phyloP scores from a whole-genome alignment of 345 rosid species.

The Bruguiera sexangula region DNA sequence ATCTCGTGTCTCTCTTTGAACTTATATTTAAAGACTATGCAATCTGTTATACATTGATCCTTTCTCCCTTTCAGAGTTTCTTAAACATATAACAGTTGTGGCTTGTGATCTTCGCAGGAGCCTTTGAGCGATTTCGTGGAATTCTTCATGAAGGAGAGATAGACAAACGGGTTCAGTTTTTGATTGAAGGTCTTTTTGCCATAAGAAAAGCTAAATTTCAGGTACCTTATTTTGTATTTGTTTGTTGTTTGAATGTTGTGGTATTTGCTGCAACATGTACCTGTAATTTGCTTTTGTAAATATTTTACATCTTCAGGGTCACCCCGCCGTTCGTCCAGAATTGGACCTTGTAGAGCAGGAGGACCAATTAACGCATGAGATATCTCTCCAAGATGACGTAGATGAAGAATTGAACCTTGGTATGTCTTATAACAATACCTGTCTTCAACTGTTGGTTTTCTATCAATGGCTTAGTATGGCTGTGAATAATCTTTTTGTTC shows the following conservation, averaged over 20 bases:
- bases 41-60: not conserved
- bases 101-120: constrained; percentile 46
- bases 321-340: constrained; percentile 93
- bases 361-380: constrained; percentile 80
- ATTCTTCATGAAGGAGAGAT: constrained; percentile 98
- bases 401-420: constrained; percentile 78
- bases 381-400: constrained; percentile 71
- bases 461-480: constrained; percentile 7
- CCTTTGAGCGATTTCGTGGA: constrained; percentile 91
- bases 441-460: constrained; percentile 2
- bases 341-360: constrained; percentile 85
- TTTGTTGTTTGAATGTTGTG: not conserved
- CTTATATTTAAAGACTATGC: too few relatives aligned
- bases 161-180: constrained; percentile 83
- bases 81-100: not conserved
- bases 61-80: not conserved
- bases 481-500: constrained; percentile 5
- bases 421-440: constrained; percentile 30
- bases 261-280: not conserved
- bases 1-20: too few relatives aligned
- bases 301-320: constrained; percentile 51
- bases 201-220: constrained; percentile 86
- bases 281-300: constrained; percentile 9
- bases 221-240: constrained; percentile 33
- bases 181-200: constrained; percentile 89